These are phyloP conservation scores for Pilobolus umbonatus DNA, from an alignment of 192 early-diverging fungal genomes.

Conservation along the genomic window DNA sequence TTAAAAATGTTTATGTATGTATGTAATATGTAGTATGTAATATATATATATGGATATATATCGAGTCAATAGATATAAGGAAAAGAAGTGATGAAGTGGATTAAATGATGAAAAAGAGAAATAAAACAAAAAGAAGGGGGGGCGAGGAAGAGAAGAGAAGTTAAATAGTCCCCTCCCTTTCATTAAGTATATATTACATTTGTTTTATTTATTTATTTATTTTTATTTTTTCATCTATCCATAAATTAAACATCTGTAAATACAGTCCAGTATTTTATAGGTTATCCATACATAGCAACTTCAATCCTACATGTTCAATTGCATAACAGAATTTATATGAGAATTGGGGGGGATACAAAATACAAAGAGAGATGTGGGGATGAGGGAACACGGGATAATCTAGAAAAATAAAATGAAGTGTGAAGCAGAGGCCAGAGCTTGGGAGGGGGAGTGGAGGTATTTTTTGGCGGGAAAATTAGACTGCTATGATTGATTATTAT, in stretches of 20 bases:
- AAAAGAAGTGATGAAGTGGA: not conserved
- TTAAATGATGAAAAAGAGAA: not conserved
- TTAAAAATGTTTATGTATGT: no score
- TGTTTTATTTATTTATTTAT: not conserved
- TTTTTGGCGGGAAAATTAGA: slow-evolving; percentile 12
- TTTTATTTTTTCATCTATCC: slow-evolving; percentile 23
- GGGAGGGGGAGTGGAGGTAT: no score
- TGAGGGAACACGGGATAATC: no score
- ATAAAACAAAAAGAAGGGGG: not conserved
- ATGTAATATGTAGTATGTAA: no score
- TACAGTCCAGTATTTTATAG: slow-evolving; percentile 10
- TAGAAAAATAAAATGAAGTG: no score
- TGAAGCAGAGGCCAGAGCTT: no score
- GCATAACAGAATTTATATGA: slow-evolving; percentile 2
- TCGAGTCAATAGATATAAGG: no score
- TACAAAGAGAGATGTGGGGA: not conserved
- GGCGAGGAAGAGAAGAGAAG: no score
- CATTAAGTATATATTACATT: not conserved
- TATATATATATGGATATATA: no score
- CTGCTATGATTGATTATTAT: no score
- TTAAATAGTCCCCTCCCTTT: no score
- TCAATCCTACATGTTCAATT: not conserved
- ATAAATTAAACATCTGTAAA: slow-evolving; percentile 22
- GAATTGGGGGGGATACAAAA: slow-evolving; percentile 9
- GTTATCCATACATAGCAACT: not conserved